Evolutionary conservation across 306 rosid species (phyloP).

Genomic region (Quercus variabilis): DNA sequence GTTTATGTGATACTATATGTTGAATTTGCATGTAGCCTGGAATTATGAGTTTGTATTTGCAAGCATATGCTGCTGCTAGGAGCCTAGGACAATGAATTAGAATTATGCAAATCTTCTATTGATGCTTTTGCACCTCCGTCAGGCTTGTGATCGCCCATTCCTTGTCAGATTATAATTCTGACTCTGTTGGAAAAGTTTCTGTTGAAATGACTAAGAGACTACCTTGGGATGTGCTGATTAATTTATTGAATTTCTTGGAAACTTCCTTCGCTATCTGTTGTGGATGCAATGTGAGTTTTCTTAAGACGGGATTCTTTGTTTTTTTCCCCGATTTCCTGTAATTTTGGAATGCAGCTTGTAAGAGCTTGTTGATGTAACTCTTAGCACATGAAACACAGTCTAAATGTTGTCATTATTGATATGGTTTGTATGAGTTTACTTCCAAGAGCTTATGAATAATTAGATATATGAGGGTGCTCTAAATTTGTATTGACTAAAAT

Average conservation of each 20-base stretch:
- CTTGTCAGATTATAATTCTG: constrained; percentile 72
- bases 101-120: constrained; percentile 92
- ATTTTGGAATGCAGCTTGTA: constrained; percentile 1
- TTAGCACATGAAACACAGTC: not conserved
- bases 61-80: constrained; percentile 97
- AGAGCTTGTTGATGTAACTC: constrained; percentile 7
- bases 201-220: constrained; percentile 65
- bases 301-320: constrained; percentile 2
- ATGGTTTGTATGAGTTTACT: constrained; percentile 12
- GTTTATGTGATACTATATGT: not conserved
- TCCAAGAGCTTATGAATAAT: not conserved
- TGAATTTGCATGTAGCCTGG: constrained; percentile 22
- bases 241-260: constrained; percentile 65
- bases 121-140: constrained; percentile 94
- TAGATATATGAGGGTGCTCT: not conserved
- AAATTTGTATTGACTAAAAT: not conserved
- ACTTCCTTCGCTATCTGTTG: constrained; percentile 58
- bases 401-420: constrained; percentile 2
- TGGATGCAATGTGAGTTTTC: constrained; percentile 71
- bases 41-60: constrained; percentile 22
- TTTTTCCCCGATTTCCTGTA: not conserved
- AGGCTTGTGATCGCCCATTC: constrained; percentile 91
- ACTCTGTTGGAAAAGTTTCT: constrained; percentile 62
- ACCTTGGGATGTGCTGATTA: constrained; percentile 60
- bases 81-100: constrained; percentile 64